phyloP scores from a whole-genome alignment of 352 stramenopile species.

The Phytophthora sansomeana region DNA sequence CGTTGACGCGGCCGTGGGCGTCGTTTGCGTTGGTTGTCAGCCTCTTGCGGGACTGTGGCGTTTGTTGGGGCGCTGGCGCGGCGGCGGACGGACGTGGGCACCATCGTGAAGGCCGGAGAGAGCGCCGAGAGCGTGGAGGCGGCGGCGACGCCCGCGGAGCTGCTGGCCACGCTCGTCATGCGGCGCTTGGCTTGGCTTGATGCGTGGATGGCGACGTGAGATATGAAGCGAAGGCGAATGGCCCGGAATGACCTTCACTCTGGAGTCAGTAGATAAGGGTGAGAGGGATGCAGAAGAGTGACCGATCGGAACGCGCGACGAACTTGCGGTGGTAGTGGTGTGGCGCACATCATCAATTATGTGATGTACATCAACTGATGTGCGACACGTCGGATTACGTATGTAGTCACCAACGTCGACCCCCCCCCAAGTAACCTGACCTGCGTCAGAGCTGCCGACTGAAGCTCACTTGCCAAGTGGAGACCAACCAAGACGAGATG shows the following conservation, averaged over 20 bases:
- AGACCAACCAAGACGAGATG: conserved; percentile 34
- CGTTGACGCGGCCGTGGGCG: conserved; percentile 23
- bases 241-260: not conserved
- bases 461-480: conserved; percentile 10
- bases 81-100: conserved; percentile 39
- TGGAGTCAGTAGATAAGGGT: not conserved
- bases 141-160: conserved; percentile 25
- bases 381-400: conserved; percentile 1
- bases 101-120: conserved; percentile 36
- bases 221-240: conserved; percentile 1
- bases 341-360: no score
- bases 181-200: no score
- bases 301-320: not conserved
- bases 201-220: not conserved
- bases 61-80: conserved; percentile 3
- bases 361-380: not conserved
- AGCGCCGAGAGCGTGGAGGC: conserved; percentile 28
- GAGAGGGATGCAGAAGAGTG: not conserved
- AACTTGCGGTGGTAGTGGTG: not conserved
- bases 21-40: conserved; percentile 14
- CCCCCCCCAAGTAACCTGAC: not conserved
- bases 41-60: conserved; percentile 9
- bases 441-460: not conserved
- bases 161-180: no score
- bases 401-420: conserved; percentile 1